A percentile compares a stretch with the other conserved stretches of the same genome.
phyloP scores from a whole-genome alignment of 495 filamentous ascomycete species.

The Neurospora sp. region DNA sequence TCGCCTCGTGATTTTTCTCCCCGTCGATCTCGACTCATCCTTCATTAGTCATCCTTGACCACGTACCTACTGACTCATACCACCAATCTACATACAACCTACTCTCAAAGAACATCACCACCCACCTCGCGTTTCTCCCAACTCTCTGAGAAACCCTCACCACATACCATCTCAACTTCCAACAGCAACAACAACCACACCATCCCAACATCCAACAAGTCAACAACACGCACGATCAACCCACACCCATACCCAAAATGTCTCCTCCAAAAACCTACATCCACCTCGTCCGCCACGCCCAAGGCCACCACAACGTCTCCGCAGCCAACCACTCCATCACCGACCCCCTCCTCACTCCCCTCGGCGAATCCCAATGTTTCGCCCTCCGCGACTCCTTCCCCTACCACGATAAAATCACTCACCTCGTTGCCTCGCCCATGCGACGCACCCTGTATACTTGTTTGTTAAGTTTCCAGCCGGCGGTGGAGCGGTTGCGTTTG shows the following conservation, averaged over 20 bases:
- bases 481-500: constrained; percentile 20
- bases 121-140: neutral
- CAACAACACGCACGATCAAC: no score
- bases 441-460: constrained; percentile 78
- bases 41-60: neutral
- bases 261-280: constrained; percentile 23
- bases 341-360: constrained; percentile 69
- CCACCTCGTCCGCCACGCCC: constrained; percentile 46
- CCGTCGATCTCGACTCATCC: neutral
- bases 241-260: neutral
- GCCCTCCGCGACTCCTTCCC: constrained; percentile 55
- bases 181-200: neutral
- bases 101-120: neutral
- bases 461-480: constrained; percentile 55
- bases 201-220: no score
- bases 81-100: neutral
- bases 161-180: neutral
- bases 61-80: neutral
- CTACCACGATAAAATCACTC: constrained; percentile 49
- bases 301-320: constrained; percentile 74
- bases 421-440: constrained; percentile 74
- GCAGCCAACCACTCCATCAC: constrained; percentile 58
- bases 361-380: constrained; percentile 67
- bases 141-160: neutral
- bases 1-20: neutral